These are phyloP conservation scores for Aquilaria sinensis DNA, from an alignment of 345 rosid species.

Conservation along the genomic window DNA sequence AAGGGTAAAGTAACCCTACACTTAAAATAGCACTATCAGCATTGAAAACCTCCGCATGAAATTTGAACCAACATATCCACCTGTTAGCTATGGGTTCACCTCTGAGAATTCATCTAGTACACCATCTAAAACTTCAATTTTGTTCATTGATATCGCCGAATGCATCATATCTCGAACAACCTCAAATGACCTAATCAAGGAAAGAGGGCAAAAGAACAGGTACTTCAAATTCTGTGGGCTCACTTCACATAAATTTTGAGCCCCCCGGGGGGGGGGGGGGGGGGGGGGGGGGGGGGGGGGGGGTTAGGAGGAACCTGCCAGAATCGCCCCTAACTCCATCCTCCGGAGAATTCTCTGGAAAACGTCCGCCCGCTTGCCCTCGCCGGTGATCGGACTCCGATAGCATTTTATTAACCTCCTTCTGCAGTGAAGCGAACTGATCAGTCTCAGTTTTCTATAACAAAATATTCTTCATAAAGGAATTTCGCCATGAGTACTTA, in stretches of 20 bases:
- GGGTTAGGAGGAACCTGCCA: constrained; percentile 18
- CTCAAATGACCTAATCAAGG: constrained; percentile 46
- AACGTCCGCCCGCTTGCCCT: constrained; percentile 18
- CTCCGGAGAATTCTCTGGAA: constrained; percentile 7
- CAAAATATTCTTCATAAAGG: background rate
- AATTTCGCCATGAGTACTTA: constrained; percentile 18
- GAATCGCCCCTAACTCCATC: constrained; percentile 16
- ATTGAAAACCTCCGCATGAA: background rate
- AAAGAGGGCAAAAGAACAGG: background rate
- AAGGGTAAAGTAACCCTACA: constrained; percentile 73
- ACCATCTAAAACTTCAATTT: constrained; percentile 58
- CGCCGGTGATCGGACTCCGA: constrained; percentile 22
- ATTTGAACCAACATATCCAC: background rate
- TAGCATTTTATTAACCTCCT: constrained; percentile 24
- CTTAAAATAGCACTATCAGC: constrained; percentile 7
- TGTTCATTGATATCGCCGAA: constrained; percentile 68
- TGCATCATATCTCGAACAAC: constrained; percentile 69
- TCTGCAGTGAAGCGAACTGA: constrained; percentile 15
- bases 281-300: no score
- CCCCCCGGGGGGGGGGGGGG: no score
- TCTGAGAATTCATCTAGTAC: constrained; percentile 71
- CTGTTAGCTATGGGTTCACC: constrained; percentile 28
- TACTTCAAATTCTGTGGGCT: constrained; percentile 6
- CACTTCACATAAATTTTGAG: background rate
- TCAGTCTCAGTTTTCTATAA: background rate